Conservation (phyloP, 2,329 filamentous ascomycete genomes). For the Ophiostoma triangulosporum region DNA sequence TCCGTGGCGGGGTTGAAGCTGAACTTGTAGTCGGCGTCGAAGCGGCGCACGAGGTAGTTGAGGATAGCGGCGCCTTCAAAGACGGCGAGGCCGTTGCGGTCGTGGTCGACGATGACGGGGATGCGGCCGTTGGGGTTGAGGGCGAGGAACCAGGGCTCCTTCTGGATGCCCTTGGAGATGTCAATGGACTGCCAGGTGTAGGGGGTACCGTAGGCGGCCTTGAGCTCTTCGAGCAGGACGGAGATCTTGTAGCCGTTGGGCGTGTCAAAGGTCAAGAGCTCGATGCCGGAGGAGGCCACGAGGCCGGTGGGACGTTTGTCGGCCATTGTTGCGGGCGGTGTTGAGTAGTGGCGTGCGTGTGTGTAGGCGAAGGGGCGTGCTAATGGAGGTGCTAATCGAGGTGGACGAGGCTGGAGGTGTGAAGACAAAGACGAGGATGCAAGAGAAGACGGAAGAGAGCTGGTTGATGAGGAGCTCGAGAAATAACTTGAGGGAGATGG, state of each 20-base stretch:
- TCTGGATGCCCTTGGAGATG: constrained; percentile 49
- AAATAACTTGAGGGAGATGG: too few relatives aligned
- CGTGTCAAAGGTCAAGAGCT: constrained; percentile 44
- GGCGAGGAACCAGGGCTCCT: constrained; percentile 52
- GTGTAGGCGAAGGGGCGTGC: too few relatives aligned
- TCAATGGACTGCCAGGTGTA: constrained; percentile 47
- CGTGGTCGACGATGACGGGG: constrained; percentile 52
- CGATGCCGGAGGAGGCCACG: constrained; percentile 49
- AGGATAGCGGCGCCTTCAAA: constrained; percentile 54
- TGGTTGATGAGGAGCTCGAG: too few relatives aligned
- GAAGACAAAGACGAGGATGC: too few relatives aligned
- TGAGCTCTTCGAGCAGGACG: constrained; percentile 52
- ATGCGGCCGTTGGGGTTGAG: constrained; percentile 52
- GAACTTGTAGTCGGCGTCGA: constrained; percentile 17
- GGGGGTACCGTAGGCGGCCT: constrained; percentile 46
- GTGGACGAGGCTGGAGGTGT: too few relatives aligned
- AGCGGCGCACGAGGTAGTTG: constrained; percentile 49
- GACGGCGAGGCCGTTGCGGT: constrained; percentile 45
- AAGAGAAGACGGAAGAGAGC: too few relatives aligned
- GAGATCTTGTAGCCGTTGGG: constrained; percentile 33
- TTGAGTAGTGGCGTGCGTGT: too few relatives aligned
- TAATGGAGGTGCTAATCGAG: too few relatives aligned
- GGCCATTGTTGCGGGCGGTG: too few relatives aligned
- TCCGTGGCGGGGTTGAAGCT: constrained; percentile 16
- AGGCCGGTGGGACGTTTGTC: constrained; percentile 25